Percentiles rank a stretch among this genome's conserved stretches.
phyloP scores from a whole-genome alignment of 2,329 filamentous ascomycete genomes.

The Leptographium procerum region DNA sequence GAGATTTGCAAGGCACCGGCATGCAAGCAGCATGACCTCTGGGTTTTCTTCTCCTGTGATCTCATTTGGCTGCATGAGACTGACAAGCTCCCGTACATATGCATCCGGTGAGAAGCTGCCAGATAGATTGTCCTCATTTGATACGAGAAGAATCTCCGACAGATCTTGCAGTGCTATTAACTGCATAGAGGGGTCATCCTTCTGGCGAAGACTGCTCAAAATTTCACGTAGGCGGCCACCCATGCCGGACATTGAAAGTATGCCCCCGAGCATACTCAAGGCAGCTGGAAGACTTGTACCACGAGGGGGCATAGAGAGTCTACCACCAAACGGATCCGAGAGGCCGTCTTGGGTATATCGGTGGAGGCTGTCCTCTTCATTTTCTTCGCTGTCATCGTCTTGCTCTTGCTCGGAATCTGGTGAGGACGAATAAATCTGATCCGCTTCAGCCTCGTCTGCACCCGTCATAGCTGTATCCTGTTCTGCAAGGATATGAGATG shows the following conservation, averaged over 20 bases:
- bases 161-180: slow-evolving; percentile 86
- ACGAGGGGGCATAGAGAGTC: slow-evolving; percentile 55
- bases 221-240: slow-evolving; percentile 70
- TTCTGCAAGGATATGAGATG: not conserved
- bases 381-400: slow-evolving; percentile 44
- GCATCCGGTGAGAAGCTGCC: slow-evolving; percentile 91
- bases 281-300: slow-evolving; percentile 64
- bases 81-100: slow-evolving; percentile 89
- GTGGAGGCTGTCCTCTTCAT: slow-evolving; percentile 22
- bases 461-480: slow-evolving; percentile 60
- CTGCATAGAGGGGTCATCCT: slow-evolving; percentile 78
- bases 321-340: slow-evolving; percentile 41
- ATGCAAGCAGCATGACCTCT: slow-evolving; percentile 94
- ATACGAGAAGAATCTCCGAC: slow-evolving; percentile 85
- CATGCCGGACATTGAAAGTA: slow-evolving; percentile 87
- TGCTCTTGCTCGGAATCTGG: not conserved
- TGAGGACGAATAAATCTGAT: slow-evolving; percentile 10
- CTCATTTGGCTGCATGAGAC: slow-evolving; percentile 83
- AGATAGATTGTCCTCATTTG: slow-evolving; percentile 90
- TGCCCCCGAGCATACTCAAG: slow-evolving; percentile 75
- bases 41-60: slow-evolving; percentile 76
- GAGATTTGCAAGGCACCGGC: slow-evolving; percentile 86
- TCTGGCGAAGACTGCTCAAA: slow-evolving; percentile 62
- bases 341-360: slow-evolving; percentile 21
- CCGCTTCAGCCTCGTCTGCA: slow-evolving; percentile 41